phyloP scores from a whole-genome alignment of 2,329 filamentous ascomycete species.

The Ophiostoma piceae region DNA sequence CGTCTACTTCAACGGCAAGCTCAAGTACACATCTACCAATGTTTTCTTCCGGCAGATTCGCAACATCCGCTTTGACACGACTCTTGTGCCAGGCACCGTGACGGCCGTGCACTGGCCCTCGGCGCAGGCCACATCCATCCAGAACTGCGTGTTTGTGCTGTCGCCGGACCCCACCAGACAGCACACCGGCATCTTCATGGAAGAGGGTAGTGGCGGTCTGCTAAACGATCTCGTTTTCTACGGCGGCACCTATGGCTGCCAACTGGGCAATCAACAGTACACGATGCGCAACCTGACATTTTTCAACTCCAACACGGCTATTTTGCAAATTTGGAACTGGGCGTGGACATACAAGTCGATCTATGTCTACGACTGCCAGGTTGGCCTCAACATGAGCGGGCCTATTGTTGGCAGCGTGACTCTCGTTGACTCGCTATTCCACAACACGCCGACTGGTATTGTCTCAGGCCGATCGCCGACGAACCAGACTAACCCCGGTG shows the following conservation, averaged over 20 bases:
- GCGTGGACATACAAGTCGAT: conserved; percentile 67
- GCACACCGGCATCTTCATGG: conserved; percentile 57
- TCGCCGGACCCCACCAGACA: conserved; percentile 43
- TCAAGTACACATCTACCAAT: conserved; percentile 52
- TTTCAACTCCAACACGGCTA: conserved; percentile 58
- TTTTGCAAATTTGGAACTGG: conserved; percentile 72
- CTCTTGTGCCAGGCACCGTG: conserved; percentile 30
- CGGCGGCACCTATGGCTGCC: conserved; percentile 57
- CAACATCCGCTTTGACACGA: conserved; percentile 29
- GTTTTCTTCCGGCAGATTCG: conserved; percentile 39
- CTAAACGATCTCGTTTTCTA: conserved; percentile 66
- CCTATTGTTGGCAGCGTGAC: conserved; percentile 68
- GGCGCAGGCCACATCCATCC: conserved; percentile 57
- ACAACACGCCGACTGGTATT: conserved; percentile 67
- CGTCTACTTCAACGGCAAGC: conserved; percentile 39
- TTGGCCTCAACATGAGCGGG: conserved; percentile 65
- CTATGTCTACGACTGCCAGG: conserved; percentile 55
- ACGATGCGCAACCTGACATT: conserved; percentile 65
- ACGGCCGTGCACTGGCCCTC: conserved; percentile 58
- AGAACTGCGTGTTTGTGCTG: conserved; percentile 54
- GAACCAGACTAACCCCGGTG: conserved; percentile 35
- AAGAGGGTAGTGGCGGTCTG: conserved; percentile 61
- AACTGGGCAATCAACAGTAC: conserved; percentile 63
- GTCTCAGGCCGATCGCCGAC: conserved; percentile 49
- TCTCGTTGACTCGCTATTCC: conserved; percentile 67